phyloP scores from a whole-genome alignment of 2,329 filamentous ascomycete genomes.

The Xylaria sp. region DNA sequence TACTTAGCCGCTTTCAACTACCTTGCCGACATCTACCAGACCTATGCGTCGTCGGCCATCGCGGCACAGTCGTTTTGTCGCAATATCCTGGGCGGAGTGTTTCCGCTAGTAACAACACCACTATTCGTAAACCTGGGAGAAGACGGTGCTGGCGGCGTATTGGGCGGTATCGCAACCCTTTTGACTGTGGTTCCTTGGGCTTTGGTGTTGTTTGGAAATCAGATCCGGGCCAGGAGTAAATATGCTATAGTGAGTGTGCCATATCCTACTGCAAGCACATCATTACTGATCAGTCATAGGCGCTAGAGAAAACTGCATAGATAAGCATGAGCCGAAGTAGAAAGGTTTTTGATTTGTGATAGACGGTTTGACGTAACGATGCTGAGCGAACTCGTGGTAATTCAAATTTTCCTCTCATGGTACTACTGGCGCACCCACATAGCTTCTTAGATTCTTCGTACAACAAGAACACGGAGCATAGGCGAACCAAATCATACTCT shows the following conservation, averaged over 20 bases:
- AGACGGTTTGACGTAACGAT: not conserved
- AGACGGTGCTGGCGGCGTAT: conserved; percentile 75
- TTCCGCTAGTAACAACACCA: conserved; percentile 78
- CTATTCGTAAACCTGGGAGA: conserved; percentile 81
- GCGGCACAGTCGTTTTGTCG: conserved; percentile 89
- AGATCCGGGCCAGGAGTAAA: conserved; percentile 78
- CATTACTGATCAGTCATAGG: conserved; percentile 28
- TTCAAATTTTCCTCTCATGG: not conserved
- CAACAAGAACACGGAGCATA: no score
- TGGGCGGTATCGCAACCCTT: conserved; percentile 76
- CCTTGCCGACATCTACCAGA: conserved; percentile 86
- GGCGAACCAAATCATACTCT: no score
- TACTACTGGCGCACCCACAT: not conserved
- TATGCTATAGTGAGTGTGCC: conserved; percentile 71
- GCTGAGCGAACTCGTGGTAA: not conserved
- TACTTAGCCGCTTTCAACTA: conserved; percentile 95
- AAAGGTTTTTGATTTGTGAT: not conserved
- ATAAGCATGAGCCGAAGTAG: not conserved
- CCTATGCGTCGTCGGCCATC: conserved; percentile 85
- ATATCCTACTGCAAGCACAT: not conserved
- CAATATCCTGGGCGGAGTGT: conserved; percentile 83
- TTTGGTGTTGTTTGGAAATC: conserved; percentile 80
- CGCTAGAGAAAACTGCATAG: conserved; percentile 28
- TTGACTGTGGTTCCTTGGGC: conserved; percentile 90
- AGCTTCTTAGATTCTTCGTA: not conserved